Base-by-base conservation (phyloP, 2,329 filamentous ascomycete species). In the Neonectria sp. region DNA sequence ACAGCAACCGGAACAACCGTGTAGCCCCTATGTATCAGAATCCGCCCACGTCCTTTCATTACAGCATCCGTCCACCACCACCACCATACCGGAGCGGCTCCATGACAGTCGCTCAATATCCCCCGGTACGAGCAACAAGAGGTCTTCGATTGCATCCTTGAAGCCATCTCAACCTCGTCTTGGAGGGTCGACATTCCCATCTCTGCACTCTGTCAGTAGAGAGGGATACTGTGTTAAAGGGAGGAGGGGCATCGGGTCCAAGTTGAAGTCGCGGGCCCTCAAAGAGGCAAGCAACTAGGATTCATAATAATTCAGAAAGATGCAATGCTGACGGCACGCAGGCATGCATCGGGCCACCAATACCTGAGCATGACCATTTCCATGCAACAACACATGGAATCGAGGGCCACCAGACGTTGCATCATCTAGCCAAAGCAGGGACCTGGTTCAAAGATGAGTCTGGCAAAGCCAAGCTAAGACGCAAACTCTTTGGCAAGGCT, bases 21-120 rank as follows among this genome's bases (percentile, higher is more conserved):
- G 74, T 13, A 86, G 83, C 58, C 85, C 85, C 0, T 87, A 82
- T 66, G 71, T 84, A 8, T 84, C 83, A 1, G 86, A 88, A 67
- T 81, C 82, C 17, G 83, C 82, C 0, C 85, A 86, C 65, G 84
- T 88, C 0, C 76, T 81, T 3, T 86, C 84, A 0, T 71, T 88
- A 4, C 86, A 88, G 62, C 78, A 72, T 40, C 79, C 78, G 21
- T 21, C 21, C 1, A 56, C 72, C 4, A 51, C 62, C n/a, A 12
- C 43, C 7, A 24, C 45, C 4, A 48, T 69, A 45, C 43, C 73
- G 7, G 55, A 68, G n/a, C 48, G 61, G 6, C 55, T 60, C 1
- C 65, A n/a, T 27, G 64, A 71, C 29, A 64, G 53, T 11, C 58
- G 51, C 4, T 62, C 53, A 31, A 29, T 62, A 1, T 71, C 49